Evolutionary conservation across 768 basidiomycete genomes (phyloP).

Genomic region (Lactarius quietus): DNA sequence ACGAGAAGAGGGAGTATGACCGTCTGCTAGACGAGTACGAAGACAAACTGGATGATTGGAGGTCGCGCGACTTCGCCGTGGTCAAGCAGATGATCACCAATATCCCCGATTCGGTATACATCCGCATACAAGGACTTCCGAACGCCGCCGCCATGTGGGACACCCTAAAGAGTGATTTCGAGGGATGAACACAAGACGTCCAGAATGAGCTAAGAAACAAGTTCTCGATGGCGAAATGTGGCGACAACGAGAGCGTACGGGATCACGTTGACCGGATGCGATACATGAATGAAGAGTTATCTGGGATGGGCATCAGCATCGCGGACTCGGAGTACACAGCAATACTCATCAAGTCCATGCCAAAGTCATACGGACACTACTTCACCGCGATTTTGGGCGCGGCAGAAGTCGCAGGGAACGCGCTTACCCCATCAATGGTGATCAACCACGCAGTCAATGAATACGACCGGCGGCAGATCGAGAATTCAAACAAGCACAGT

Average conservation of each 20-base stretch:
- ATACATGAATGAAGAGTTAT: background rate
- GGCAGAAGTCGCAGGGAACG: background rate
- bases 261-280: background rate
- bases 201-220: too few relatives aligned
- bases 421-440: background rate
- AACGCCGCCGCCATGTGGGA: too few relatives aligned
- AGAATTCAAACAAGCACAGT: background rate
- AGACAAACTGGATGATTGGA: too few relatives aligned
- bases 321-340: background rate
- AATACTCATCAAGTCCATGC: background rate
- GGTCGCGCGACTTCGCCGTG: too few relatives aligned
- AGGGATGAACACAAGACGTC: too few relatives aligned
- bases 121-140: too few relatives aligned
- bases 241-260: background rate
- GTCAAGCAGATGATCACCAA: too few relatives aligned
- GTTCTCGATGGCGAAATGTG: background rate
- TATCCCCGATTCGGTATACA: too few relatives aligned
- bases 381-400: background rate
- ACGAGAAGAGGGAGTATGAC: too few relatives aligned
- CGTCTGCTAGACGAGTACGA: too few relatives aligned
- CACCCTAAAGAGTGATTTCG: too few relatives aligned
- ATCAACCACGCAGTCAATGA: background rate
- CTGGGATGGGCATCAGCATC: background rate
- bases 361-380: background rate
- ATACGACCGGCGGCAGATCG: background rate